Percentiles rank a stretch among this genome's conserved stretches.
Conservation (phyloP, 148 eudicot genomes). For the Arctostaphylos glauca region DNA sequence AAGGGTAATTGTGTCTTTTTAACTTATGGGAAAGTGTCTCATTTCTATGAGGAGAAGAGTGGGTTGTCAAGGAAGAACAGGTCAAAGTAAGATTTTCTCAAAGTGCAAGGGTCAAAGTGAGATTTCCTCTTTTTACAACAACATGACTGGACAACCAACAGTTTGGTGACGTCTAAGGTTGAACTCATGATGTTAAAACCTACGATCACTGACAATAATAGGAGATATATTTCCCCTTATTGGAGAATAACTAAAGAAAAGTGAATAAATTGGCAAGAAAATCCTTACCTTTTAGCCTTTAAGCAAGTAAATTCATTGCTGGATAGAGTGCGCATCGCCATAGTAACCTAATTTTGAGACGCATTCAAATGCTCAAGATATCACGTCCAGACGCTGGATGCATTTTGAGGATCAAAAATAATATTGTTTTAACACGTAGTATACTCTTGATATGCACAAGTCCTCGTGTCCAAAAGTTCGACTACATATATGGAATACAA, state of each 20-base stretch:
- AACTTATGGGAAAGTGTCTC: background rate
- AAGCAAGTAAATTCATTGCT: background rate
- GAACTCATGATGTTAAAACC: background rate
- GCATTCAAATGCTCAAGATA: too few relatives aligned
- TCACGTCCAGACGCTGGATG: too few relatives aligned
- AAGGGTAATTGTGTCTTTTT: background rate
- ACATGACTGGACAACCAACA: background rate
- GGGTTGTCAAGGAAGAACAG: background rate
- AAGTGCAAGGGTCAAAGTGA: background rate
- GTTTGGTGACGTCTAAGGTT: background rate
- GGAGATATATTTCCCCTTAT: background rate
- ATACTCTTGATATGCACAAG: too few relatives aligned
- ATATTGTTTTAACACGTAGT: too few relatives aligned
- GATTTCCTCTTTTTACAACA: background rate
- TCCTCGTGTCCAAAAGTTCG: too few relatives aligned
- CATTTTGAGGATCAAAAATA: too few relatives aligned
- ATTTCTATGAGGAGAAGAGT: background rate
- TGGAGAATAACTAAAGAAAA: background rate
- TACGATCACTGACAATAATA: background rate
- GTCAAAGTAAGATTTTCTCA: background rate
- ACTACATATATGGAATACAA: too few relatives aligned
- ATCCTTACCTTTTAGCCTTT: background rate
- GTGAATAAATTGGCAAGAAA: background rate
- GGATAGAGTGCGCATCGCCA: too few relatives aligned
- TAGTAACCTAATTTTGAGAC: too few relatives aligned